These are phyloP conservation scores for Backusella tarrabulga DNA, from an alignment of 192 early-diverging fungal genomes.

Conservation along the genomic window DNA sequence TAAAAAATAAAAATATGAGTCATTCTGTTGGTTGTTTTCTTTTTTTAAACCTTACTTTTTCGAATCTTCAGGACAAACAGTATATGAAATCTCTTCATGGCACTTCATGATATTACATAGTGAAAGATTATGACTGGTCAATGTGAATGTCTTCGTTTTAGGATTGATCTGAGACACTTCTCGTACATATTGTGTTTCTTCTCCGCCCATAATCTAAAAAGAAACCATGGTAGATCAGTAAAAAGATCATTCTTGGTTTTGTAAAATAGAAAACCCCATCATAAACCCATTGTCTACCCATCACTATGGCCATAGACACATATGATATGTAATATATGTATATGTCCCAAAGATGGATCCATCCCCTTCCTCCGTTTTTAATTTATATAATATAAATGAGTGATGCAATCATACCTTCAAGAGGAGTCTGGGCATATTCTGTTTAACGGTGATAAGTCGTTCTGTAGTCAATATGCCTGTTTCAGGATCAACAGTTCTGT, in stretches of 20 bases:
- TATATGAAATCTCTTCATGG: slow-evolving; percentile 81
- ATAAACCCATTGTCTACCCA: not conserved
- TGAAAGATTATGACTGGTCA: slow-evolving; percentile 83
- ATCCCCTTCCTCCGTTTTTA: not conserved
- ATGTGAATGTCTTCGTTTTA: slow-evolving; percentile 61
- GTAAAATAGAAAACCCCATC: not conserved
- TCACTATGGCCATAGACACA: not conserved
- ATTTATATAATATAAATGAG: not conserved
- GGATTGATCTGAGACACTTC: slow-evolving; percentile 90
- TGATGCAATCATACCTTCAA: slow-evolving; percentile 36
- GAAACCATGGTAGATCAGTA: not conserved
- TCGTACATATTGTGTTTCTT: slow-evolving; percentile 74
- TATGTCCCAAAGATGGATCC: not conserved
- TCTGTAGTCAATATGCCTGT: slow-evolving; percentile 86
- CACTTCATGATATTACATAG: slow-evolving; percentile 80
- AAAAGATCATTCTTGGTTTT: slow-evolving; percentile 6
- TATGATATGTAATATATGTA: not conserved
- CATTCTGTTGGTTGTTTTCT: not conserved
- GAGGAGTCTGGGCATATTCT: slow-evolving; percentile 80
- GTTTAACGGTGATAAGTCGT: slow-evolving; percentile 86
- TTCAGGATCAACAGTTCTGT: slow-evolving; percentile 73
- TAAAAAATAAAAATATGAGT: slow-evolving; percentile 13
- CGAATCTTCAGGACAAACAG: slow-evolving; percentile 52
- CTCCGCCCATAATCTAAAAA: slow-evolving; percentile 61
- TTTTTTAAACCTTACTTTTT: slow-evolving; percentile 24